These are phyloP conservation scores for Xylariaceae sp. DNA, from an alignment of 2,329 filamentous ascomycete genomes.

Conservation along the genomic window DNA sequence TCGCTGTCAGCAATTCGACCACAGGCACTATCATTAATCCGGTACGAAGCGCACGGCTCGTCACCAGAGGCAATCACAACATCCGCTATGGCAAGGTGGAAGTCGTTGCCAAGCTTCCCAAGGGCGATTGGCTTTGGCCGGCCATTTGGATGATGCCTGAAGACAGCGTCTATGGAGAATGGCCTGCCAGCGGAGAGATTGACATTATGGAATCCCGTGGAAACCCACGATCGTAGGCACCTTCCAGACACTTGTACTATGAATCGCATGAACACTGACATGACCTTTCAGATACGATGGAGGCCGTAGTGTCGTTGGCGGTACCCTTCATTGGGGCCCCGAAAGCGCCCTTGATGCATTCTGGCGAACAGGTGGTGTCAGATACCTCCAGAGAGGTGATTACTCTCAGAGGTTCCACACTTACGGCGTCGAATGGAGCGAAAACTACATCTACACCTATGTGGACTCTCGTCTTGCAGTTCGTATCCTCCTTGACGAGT, in stretches of 20 bases:
- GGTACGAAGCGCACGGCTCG: slow-evolving; percentile 44
- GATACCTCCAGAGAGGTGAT: slow-evolving; percentile 31
- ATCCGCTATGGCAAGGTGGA: slow-evolving; percentile 49
- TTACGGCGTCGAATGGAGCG: slow-evolving; percentile 49
- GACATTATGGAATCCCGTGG: slow-evolving; percentile 48
- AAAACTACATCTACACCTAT: slow-evolving; percentile 50
- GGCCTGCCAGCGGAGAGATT: slow-evolving; percentile 50
- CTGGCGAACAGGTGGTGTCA: slow-evolving; percentile 30
- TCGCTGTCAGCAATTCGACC: slow-evolving; percentile 37
- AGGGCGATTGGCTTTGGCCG: slow-evolving; percentile 53
- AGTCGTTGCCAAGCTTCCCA: slow-evolving; percentile 47
- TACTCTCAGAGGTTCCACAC: slow-evolving; percentile 43
- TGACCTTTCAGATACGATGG: slow-evolving; percentile 26
- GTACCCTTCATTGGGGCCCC: slow-evolving; percentile 45
- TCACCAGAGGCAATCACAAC: slow-evolving; percentile 40
- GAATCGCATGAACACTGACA: background rate
- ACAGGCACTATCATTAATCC: slow-evolving; percentile 44
- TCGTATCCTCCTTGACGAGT: background rate
- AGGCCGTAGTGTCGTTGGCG: slow-evolving; percentile 38
- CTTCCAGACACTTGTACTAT: background rate
- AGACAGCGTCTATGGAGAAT: slow-evolving; percentile 41
- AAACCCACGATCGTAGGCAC: slow-evolving; percentile 28
- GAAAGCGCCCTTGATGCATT: slow-evolving; percentile 26
- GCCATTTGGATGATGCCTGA: slow-evolving; percentile 50
- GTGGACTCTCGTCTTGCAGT: slow-evolving; percentile 40